Base-by-base conservation (phyloP, 176 grass and related monocot species). In the Eragrostis nindensis region DNA sequence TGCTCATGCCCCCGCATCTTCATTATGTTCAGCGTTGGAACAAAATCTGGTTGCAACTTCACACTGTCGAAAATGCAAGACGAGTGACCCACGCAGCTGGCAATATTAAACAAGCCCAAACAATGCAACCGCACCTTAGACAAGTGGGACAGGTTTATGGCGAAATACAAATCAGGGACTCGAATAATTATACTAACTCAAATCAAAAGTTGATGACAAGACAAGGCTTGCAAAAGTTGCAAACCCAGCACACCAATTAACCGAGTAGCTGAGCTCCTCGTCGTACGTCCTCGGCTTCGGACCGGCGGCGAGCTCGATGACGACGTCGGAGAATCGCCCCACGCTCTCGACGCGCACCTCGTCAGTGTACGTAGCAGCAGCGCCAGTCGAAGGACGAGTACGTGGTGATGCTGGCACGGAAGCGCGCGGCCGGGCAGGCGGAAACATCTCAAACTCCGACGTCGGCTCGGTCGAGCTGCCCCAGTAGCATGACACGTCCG, bases 291-390 rank as follows among this genome's bases (percentile, higher is more conserved):
- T 62, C 0, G 13, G 14, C 39, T 12, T 5, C 56, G 7, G 8
- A 7, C 56, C 74, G 14, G 56, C 74, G n/a, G 41, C 40, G 7
- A 76, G 22, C 74, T 76, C 40, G 40, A 76, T 24, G 3, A 29
- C 17, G 44, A 66, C 61, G 18, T 52, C 42, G 11, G 43, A 66
- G 2, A 66, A 29, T 18, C 18, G 11, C 0, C 45, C 45, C 19
- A 78, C 62, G 62, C 19, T 52, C 29, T 66, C 62, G 45, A 78
- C 0, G 44, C 19, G 19, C 76, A 78, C 45, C 45, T 78, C 62
- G 11, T 66, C 47, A 30, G 76, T 61, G 61, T 53, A 65, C 76
- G 61, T 53, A 65, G 75, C 17, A 22, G 60, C 70, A 53, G 16
- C 47, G 27, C 47, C 70, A 73, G 3, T 73, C 27, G 47, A 73